Evolutionary conservation across 768 basidiomycete genomes (phyloP).

Genomic region (Boletus insuetus): DNA sequence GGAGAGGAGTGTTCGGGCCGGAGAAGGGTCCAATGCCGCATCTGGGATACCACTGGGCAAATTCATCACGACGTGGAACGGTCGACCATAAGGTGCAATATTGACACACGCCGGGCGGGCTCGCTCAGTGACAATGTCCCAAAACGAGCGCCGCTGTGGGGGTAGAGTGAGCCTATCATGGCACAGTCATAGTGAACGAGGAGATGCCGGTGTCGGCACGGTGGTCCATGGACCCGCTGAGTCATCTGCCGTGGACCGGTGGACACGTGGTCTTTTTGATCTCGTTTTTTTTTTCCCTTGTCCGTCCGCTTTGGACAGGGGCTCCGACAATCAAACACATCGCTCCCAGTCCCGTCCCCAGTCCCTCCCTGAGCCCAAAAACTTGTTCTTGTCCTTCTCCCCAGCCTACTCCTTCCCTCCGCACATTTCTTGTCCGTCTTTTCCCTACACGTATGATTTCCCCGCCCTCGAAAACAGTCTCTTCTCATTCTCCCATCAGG

Average conservation of each 20-base stretch:
- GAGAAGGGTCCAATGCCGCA: no score
- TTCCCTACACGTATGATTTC: neutral
- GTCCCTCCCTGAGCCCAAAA: slow-evolving; percentile 16
- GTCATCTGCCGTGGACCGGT: slow-evolving; percentile 20
- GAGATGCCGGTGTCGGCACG: slow-evolving; percentile 13
- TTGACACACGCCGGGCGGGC: no score
- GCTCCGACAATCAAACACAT: slow-evolving; percentile 37
- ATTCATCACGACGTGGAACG: no score
- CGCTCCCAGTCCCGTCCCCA: slow-evolving; percentile 15
- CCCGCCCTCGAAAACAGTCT: neutral
- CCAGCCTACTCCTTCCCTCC: slow-evolving; percentile 1
- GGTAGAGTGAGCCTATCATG: no score
- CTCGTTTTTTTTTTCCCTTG: slow-evolving; percentile 38
- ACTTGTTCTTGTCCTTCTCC: slow-evolving; percentile 9
- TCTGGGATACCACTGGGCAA: no score
- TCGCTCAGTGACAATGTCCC: no score
- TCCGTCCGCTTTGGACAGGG: slow-evolving; percentile 35
- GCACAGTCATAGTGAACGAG: no score
- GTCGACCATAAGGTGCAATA: no score
- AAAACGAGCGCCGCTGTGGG: no score
- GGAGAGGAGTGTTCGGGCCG: neutral
- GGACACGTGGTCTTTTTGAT: slow-evolving; percentile 33
- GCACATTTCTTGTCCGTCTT: neutral
- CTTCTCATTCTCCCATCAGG: slow-evolving; percentile 30
- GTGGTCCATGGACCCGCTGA: slow-evolving; percentile 29